A percentile compares a stretch with the other conserved stretches of the same genome.
These are phyloP conservation scores for Sodiomyces alkalinus DNA, from an alignment of 2,329 filamentous ascomycete species.

Conservation along the genomic window DNA sequence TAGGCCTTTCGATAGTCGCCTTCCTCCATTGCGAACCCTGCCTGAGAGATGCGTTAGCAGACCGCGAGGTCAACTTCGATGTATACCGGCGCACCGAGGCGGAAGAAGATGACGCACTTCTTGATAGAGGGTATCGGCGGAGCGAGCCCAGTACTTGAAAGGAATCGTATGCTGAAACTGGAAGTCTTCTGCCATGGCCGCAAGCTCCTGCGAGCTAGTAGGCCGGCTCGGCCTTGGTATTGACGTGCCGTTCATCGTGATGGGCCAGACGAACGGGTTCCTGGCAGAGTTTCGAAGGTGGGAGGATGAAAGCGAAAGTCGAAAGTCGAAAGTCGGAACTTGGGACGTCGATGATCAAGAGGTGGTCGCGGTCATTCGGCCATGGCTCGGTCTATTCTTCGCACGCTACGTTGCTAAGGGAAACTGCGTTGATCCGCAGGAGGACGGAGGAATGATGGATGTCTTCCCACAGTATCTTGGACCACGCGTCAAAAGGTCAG, in stretches of 20 bases:
- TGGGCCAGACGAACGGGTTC: too few relatives aligned
- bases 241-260: slow-evolving; percentile 14
- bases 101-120: slow-evolving; percentile 44
- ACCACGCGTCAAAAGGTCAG: too few relatives aligned
- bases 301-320: too few relatives aligned
- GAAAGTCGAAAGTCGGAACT: too few relatives aligned
- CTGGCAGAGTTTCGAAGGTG: too few relatives aligned
- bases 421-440: too few relatives aligned
- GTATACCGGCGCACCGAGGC: background rate
- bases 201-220: slow-evolving; percentile 62
- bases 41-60: slow-evolving; percentile 33
- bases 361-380: too few relatives aligned
- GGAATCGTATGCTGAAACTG: slow-evolving; percentile 65
- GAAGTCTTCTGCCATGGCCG: slow-evolving; percentile 61
- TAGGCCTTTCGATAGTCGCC: slow-evolving; percentile 81
- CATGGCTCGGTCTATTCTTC: too few relatives aligned
- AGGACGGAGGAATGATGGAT: too few relatives aligned
- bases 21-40: slow-evolving; percentile 70
- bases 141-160: slow-evolving; percentile 68
- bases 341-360: too few relatives aligned
- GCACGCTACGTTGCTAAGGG: too few relatives aligned
- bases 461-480: too few relatives aligned
- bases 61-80: background rate
- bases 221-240: slow-evolving; percentile 33
- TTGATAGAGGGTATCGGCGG: slow-evolving; percentile 63